Percentiles rank a stretch among this genome's conserved stretches.
Conservation (phyloP, 1,284 basidiomycete species). For the Lentinula novae-zelandiae region DNA sequence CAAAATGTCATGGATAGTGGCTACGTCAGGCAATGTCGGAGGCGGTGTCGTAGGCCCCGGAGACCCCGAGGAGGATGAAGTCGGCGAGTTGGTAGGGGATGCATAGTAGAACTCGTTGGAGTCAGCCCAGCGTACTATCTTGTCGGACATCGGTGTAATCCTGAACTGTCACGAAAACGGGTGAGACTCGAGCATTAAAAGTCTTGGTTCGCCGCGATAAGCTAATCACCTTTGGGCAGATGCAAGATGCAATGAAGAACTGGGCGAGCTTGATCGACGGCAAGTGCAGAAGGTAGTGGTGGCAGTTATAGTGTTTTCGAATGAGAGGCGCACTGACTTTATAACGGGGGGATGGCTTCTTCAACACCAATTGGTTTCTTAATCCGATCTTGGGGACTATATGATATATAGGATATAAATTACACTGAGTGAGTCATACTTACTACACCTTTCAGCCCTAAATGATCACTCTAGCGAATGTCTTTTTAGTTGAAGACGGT, state of each 20-base stretch:
- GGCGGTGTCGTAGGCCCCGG: constrained; percentile 5
- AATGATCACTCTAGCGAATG: neutral
- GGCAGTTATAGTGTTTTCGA: neutral
- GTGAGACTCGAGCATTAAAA: neutral
- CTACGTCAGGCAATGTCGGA: neutral
- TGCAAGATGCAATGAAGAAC: too few relatives aligned
- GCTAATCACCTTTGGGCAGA: neutral
- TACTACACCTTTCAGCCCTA: neutral
- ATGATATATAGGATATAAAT: neutral
- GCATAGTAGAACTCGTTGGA: neutral
- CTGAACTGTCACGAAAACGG: neutral
- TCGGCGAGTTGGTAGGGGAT: neutral
- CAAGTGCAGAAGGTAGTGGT: too few relatives aligned
- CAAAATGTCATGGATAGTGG: neutral
- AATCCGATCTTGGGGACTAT: neutral
- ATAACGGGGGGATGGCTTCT: neutral
- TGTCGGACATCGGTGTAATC: neutral
- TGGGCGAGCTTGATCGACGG: too few relatives aligned
- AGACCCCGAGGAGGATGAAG: constrained; percentile 5
- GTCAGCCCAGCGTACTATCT: neutral
- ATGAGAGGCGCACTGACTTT: neutral
- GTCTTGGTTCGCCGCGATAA: neutral
- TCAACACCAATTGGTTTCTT: neutral
- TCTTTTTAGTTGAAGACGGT: neutral
- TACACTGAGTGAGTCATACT: neutral